A percentile compares a stretch with the other conserved stretches of the same genome.
Evolutionary conservation across 352 stramenopile genomes (phyloP).

Genomic region (Paralagenidium karlingii): DNA sequence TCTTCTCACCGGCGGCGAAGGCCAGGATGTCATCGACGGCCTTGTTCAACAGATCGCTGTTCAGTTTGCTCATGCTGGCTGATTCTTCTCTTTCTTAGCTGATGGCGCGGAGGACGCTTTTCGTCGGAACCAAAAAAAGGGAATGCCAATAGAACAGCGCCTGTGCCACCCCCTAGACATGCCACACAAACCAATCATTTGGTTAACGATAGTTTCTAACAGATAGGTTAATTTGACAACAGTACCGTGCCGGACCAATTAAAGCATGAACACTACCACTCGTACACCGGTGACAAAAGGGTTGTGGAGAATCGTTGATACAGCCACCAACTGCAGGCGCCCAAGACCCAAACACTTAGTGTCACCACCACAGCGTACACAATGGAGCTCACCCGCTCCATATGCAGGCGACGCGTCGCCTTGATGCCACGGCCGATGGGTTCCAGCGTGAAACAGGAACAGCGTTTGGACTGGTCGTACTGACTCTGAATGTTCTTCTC

Average conservation of each 20-base stretch:
- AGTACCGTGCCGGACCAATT: neutral
- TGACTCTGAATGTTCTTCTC: constrained; percentile 25
- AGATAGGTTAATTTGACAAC: neutral
- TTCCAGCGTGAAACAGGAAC: constrained; percentile 15
- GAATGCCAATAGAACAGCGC: neutral
- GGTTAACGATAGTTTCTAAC: neutral
- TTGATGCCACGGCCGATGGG: constrained; percentile 18
- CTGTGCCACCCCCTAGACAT: neutral
- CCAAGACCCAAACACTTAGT: constrained; percentile 30
- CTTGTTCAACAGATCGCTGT: constrained; percentile 93
- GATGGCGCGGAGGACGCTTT: neutral
- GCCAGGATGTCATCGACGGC: constrained; percentile 93
- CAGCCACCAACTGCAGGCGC: too few relatives aligned
- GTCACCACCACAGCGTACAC: constrained; percentile 34
- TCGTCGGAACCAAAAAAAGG: neutral
- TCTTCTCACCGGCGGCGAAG: constrained; percentile 91
- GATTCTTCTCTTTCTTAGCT: neutral
- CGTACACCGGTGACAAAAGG: too few relatives aligned
- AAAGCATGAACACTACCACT: neutral
- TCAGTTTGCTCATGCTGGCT: constrained; percentile 91
- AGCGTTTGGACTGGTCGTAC: constrained; percentile 18
- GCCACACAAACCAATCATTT: neutral
- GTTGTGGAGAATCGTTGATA: too few relatives aligned
- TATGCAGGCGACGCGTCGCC: constrained; percentile 25
- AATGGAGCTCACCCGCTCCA: constrained; percentile 23